Conservation (phyloP, 345 rosid species). For the Abelmoschus esculentus region DNA sequence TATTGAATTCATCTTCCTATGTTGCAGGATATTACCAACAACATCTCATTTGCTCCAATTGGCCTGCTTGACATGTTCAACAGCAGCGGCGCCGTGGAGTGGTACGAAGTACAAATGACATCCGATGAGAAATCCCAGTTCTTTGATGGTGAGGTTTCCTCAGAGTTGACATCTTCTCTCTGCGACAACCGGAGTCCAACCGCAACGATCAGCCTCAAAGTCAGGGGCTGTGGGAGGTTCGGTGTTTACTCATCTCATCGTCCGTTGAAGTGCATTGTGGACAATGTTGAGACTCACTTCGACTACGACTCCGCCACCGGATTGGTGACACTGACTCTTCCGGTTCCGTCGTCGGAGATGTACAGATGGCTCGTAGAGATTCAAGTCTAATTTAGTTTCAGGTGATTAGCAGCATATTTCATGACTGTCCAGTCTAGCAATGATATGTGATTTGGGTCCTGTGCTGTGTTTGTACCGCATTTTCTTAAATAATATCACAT, state of each 20-base stretch:
- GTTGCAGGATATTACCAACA: constrained; percentile 50
- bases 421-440: not conserved
- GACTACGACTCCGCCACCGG: constrained; percentile 46
- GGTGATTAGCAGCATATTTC: not conserved
- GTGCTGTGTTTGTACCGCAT: not conserved
- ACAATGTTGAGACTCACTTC: constrained; percentile 40
- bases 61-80: constrained; percentile 93
- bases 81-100: constrained; percentile 63
- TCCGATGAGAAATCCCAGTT: constrained; percentile 29
- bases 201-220: constrained; percentile 44
- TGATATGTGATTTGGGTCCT: not conserved
- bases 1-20: constrained; percentile 6
- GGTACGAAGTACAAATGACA: constrained; percentile 35
- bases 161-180: constrained; percentile 33
- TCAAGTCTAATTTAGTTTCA: constrained; percentile 28
- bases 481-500: not conserved
- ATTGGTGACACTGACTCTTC: constrained; percentile 50
- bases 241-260: constrained; percentile 69
- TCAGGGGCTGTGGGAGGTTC: constrained; percentile 67
- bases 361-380: constrained; percentile 77
- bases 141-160: constrained; percentile 50
- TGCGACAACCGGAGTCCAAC: constrained; percentile 38
- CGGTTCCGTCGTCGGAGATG: constrained; percentile 63
- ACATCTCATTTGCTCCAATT: constrained; percentile 71
- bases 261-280: constrained; percentile 60